Base-by-base conservation (phyloP, 1,284 basidiomycete species). In the Rhodotorula sp. region DNA sequence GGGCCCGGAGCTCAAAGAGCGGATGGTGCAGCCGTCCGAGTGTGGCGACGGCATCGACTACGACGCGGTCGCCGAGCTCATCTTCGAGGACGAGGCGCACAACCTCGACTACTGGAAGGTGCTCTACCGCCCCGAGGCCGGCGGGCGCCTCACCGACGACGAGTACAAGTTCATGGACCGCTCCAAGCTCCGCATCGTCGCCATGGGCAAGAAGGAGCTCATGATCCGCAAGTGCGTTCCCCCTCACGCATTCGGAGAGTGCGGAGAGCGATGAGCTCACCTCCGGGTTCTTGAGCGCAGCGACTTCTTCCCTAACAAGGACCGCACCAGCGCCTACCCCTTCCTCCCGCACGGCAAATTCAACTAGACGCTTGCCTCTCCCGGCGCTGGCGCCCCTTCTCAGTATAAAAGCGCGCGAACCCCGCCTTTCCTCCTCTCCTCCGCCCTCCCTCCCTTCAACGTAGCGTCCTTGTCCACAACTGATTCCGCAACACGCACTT, bases 81-180 rank as follows among this genome's bases (percentile, higher is more conserved):
- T 36, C 32, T 65, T 65, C 21, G 44, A 58, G 63, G 44, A 57
- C 46, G 44, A 65, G 63, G 63, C 29, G 46, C 44, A 48, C 44
- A 58, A 39, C 46, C 15, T 50, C 29, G 55, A 55, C 6, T 65
- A 65, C 63, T 65, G 63, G 63, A 57, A 50, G 44, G 34, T 58
- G 19, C 63, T 65, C 9, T 65, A 65, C 55, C 19, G 17, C 21
- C 55, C 55, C 17, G 41, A 46, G 51, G 46, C 54, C 17, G 25
- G 58, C 27, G 63, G 63, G 4, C 8, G 22, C 27, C 55, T 65
- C 17, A 37, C 29, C 34, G 63, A 34, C 10, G 63, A 65, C 55
- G 63, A 65, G 63, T 37, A 50, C 55, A 65, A 65, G 46, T 65
- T 65, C 63, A 65, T 65, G 63, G 63, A 65, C 55, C 41, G 63